phyloP scores from a whole-genome alignment of 495 filamentous ascomycete species.

The Staphylotrichum tortipilum region DNA sequence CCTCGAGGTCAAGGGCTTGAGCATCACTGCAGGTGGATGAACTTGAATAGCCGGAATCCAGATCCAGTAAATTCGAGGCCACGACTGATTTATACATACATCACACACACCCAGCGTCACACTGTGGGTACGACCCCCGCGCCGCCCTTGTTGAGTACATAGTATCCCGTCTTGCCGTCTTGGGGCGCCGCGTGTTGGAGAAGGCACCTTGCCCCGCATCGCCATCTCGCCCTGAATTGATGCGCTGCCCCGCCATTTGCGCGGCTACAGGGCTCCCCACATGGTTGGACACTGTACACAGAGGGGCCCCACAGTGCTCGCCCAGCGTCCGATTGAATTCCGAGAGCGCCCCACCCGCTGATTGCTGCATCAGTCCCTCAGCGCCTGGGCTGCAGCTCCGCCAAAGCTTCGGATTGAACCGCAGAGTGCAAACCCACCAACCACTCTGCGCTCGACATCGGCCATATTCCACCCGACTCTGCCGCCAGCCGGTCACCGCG shows the following conservation, averaged over 20 bases:
- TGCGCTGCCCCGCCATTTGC: conserved; percentile 27
- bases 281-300: not conserved
- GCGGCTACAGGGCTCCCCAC: conserved; percentile 19
- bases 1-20: too few relatives aligned
- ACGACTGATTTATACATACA: not conserved
- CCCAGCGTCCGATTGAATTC: not conserved
- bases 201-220: conserved; percentile 7
- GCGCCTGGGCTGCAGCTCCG: too few relatives aligned
- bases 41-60: not conserved
- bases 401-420: not conserved
- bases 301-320: conserved; percentile 1
- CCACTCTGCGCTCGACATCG: not conserved
- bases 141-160: not conserved
- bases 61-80: not conserved
- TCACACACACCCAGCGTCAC: conserved; percentile 4
- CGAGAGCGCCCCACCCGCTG: not conserved
- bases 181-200: conserved; percentile 7
- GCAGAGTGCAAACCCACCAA: not conserved
- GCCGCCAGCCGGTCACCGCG: too few relatives aligned
- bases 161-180: not conserved
- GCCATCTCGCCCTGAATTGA: conserved; percentile 1
- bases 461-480: too few relatives aligned
- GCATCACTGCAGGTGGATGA: not conserved
- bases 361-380: too few relatives aligned
- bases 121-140: conserved; percentile 1